Conservation (phyloP, 2,329 filamentous ascomycete genomes). For the Aureobasidium leucospermi region DNA sequence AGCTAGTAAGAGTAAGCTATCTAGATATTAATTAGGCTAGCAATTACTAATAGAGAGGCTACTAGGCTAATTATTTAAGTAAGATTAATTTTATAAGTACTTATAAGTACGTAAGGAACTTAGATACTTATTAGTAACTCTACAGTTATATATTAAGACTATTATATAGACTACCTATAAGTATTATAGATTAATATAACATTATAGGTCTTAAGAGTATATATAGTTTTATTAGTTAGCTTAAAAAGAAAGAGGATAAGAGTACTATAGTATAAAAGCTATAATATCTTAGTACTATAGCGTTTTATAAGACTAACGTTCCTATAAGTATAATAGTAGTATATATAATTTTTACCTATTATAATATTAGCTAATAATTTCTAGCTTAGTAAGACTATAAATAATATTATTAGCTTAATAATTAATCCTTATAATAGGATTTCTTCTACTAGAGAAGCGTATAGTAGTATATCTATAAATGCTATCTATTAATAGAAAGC, state of each 20-base stretch:
- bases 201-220: constrained; percentile 16
- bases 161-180: constrained; percentile 17
- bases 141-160: constrained; percentile 9
- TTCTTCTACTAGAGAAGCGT: constrained; percentile 18
- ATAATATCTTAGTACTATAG: constrained; percentile 15
- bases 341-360: no score
- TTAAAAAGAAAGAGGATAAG: constrained; percentile 14
- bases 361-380: neutral
- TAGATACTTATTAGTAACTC: constrained; percentile 14
- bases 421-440: constrained; percentile 17
- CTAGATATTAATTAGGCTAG: no score
- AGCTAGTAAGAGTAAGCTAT: constrained; percentile 4
- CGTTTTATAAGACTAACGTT: constrained; percentile 19
- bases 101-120: constrained; percentile 4
- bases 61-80: constrained; percentile 13
- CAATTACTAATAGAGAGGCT: no score
- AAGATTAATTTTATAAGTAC: constrained; percentile 13
- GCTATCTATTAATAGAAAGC: neutral
- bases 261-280: constrained; percentile 15
- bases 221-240: constrained; percentile 15
- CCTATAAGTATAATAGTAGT: constrained; percentile 16
- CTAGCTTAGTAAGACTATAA: constrained; percentile 18
- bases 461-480: constrained; percentile 15
- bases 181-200: constrained; percentile 17
- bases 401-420: constrained; percentile 19